Percentiles rank a stretch among this genome's conserved stretches.
These are phyloP conservation scores for Backusella tuberculispora DNA, from an alignment of 192 early-diverging fungal genomes.

Conservation along the genomic window DNA sequence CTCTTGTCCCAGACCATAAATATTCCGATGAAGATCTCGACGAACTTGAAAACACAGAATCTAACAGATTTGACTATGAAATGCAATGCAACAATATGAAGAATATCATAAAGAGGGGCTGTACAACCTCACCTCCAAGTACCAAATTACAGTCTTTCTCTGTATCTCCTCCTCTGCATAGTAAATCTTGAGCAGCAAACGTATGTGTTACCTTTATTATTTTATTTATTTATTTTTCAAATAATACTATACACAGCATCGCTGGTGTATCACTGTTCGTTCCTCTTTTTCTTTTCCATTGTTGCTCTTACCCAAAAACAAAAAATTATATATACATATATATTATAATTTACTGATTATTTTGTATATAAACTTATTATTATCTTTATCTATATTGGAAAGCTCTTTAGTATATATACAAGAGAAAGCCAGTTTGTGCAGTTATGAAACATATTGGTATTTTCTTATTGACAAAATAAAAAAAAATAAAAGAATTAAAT, in stretches of 20 bases:
- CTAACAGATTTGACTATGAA: background rate
- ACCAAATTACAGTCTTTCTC: background rate
- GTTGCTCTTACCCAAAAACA: background rate
- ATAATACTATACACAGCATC: background rate
- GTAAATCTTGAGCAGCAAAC: constrained; percentile 6
- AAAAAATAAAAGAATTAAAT: too few species aligned
- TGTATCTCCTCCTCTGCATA: background rate
- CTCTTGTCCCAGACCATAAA: constrained; percentile 11
- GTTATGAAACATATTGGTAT: constrained; percentile 1
- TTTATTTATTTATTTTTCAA: constrained; percentile 4
- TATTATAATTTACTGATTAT: background rate
- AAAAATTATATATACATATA: background rate
- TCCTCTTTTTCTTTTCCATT: background rate
- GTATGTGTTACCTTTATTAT: constrained; percentile 2
- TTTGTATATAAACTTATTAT: constrained; percentile 1
- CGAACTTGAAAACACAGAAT: constrained; percentile 1
- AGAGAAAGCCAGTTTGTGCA: background rate
- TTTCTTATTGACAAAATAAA: constrained; percentile 11
- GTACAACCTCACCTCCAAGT: constrained; percentile 2
- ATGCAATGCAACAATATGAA: constrained; percentile 15
- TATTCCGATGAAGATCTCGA: background rate
- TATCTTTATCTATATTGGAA: background rate
- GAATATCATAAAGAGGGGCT: constrained; percentile 9
- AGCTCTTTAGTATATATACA: background rate
- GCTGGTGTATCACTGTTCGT: background rate